Evolutionary conservation across 2,329 filamentous ascomycete species (phyloP).

Genomic region (Penicillium hordei): DNA sequence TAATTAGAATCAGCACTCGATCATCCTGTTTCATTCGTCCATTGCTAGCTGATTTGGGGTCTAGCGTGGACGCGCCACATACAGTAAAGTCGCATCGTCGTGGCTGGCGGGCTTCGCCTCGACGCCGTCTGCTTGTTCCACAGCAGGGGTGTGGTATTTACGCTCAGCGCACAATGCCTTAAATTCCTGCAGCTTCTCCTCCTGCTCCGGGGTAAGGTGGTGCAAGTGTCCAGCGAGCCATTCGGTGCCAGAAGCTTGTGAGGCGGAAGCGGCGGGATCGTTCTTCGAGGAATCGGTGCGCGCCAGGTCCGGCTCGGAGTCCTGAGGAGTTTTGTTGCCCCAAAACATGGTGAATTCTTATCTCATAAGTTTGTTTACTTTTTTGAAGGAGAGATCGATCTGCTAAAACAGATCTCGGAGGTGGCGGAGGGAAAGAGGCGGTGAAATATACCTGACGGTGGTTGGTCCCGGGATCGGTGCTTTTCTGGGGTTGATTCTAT

Average conservation of each 20-base stretch:
- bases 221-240: constrained; percentile 68
- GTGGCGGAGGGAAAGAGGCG: constrained; percentile 9
- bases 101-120: constrained; percentile 42
- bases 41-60: neutral
- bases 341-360: constrained; percentile 29
- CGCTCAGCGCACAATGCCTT: constrained; percentile 66
- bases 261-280: constrained; percentile 38
- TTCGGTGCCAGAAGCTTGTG: constrained; percentile 36
- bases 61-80: constrained; percentile 24
- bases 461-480: neutral
- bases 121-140: constrained; percentile 23
- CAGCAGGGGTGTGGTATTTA: constrained; percentile 50
- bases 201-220: constrained; percentile 69
- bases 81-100: constrained; percentile 51
- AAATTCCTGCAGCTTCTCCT: constrained; percentile 67
- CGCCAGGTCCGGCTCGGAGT: constrained; percentile 27
- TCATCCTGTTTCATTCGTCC: neutral
- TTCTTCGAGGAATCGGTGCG: constrained; percentile 35
- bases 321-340: constrained; percentile 33
- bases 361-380: neutral
- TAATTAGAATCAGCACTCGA: neutral
- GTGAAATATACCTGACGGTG: constrained; percentile 4
- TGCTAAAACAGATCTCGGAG: neutral
- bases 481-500: neutral
- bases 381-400: neutral